Evolutionary conservation across 2,329 filamentous ascomycete genomes (phyloP), one percentile per base, ranked within the genome.

Genomic region (Sporothrix pseudoabietina): DNA sequence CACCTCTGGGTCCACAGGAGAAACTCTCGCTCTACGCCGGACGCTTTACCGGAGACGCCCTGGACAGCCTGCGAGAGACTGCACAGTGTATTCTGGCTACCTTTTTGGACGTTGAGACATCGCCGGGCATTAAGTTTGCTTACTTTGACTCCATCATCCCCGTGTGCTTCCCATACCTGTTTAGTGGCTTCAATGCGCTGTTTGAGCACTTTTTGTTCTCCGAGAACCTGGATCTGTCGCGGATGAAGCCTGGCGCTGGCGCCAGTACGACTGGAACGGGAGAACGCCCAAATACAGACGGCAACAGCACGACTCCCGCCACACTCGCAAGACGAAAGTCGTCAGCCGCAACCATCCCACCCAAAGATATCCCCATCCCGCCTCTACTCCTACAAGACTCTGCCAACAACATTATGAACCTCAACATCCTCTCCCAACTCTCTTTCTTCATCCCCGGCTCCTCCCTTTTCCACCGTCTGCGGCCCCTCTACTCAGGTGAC

Each of bases 181-280:
- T 94, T 78, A 83, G 87, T 71, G 89, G 90, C 0, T 86, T 94
- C 75, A 89, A 87, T 75, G 85, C 89, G 0, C 82, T 94, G 0
- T 94, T 93, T 79, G 91, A 93, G 76, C 90, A 91, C 78, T 93
- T 94, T 76, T 85, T 94, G 35, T 94, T 93, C 77, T 91, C 90
- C 35, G 91, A 90, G 77, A 90, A 90, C 76, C 83, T 93, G 30
- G 89, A 92, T 76, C 87, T 92, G 71, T 88, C 87, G 2, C 89
- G 87, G 78, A 84, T 82, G 63, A 79, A 79, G 22, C 49, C 70
- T 3, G 70, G 61, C 19, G 30, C 39, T 12, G 66, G 44, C 35
- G 41, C 12, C 19, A 41, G 52, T 2, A 10, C 44, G 3, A 55
- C 14, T 59, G 6, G 14, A 49, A 19, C 3, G 14, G 74, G 41